Percentiles rank a stretch among this genome's conserved stretches.
Evolutionary conservation across 495 filamentous ascomycete species (phyloP).

Genomic region (Bryoglossum gracile): DNA sequence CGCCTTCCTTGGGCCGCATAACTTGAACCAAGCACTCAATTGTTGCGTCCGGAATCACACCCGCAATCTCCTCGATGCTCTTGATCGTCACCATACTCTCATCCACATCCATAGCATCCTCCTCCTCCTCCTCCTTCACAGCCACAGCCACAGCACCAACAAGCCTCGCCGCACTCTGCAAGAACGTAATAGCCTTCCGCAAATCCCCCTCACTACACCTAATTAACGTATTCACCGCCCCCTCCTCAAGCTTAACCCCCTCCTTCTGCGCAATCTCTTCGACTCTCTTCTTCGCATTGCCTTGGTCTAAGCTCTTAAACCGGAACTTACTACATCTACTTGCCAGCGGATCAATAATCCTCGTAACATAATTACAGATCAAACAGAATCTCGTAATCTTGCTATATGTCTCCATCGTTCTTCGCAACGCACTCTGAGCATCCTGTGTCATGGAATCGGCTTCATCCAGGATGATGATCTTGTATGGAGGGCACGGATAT

Average conservation of each 20-base stretch:
- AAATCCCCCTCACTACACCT: slow-evolving; percentile 88
- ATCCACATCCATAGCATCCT: slow-evolving; percentile 51
- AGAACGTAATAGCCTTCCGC: slow-evolving; percentile 89
- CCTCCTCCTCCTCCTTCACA: slow-evolving; percentile 36
- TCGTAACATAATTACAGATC: slow-evolving; percentile 96
- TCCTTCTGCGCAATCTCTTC: slow-evolving; percentile 76
- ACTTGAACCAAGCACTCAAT: slow-evolving; percentile 64
- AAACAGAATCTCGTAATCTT: slow-evolving; percentile 96
- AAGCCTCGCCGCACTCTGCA: slow-evolving; percentile 83
- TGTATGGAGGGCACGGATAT: slow-evolving; percentile 95
- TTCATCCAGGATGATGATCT: slow-evolving; percentile 96
- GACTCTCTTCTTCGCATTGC: slow-evolving; percentile 65
- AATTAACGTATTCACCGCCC: slow-evolving; percentile 76
- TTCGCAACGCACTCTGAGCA: slow-evolving; percentile 82
- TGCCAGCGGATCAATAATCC: slow-evolving; percentile 95
- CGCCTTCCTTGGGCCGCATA: slow-evolving; percentile 63
- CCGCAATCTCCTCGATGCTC: slow-evolving; percentile 90
- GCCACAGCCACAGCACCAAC: slow-evolving; percentile 48
- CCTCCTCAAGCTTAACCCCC: slow-evolving; percentile 63
- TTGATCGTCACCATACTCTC: slow-evolving; percentile 55
- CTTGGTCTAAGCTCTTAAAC: slow-evolving; percentile 90
- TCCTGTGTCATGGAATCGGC: slow-evolving; percentile 99
- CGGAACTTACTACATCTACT: slow-evolving; percentile 93
- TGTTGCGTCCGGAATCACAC: slow-evolving; percentile 73
- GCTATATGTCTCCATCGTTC: slow-evolving; percentile 97